Evolutionary conservation across 441 rosid genomes (phyloP).

Genomic region (Populus hybrid): DNA sequence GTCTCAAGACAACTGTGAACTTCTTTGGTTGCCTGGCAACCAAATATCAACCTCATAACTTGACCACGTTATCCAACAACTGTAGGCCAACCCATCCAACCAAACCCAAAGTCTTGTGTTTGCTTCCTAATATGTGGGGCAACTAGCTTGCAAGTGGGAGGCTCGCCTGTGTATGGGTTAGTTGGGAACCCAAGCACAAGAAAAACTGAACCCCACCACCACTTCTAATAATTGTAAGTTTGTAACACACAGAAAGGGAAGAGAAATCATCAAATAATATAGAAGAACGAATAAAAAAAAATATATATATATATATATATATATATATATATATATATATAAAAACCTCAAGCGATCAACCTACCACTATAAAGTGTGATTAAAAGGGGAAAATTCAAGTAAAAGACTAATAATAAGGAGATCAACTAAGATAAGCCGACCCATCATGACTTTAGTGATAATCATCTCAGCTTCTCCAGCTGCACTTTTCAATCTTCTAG

Average conservation of each 20-base stretch:
- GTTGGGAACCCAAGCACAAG: neutral
- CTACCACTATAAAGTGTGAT: neutral
- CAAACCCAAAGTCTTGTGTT: neutral
- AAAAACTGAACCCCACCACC: neutral
- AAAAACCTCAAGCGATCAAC: constrained; percentile 1
- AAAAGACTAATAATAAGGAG: neutral
- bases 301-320: too few species aligned
- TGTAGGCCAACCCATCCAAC: too few species aligned
- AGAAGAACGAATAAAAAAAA: neutral
- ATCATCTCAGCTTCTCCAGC: constrained; percentile 8
- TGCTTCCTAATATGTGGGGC: neutral
- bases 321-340: too few species aligned
- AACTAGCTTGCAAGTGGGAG: neutral
- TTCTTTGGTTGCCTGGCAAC: neutral
- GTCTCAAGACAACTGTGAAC: too few species aligned
- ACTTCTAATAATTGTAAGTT: neutral
- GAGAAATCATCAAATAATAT: neutral
- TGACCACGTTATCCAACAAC: neutral
- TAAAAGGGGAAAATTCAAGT: constrained; percentile 1
- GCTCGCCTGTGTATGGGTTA: neutral
- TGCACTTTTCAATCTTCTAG: constrained; percentile 39
- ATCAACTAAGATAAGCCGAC: constrained; percentile 14
- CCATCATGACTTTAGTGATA: constrained; percentile 26
- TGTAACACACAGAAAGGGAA: neutral
- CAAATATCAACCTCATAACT: neutral